phyloP scores from a whole-genome alignment of 2,329 filamentous ascomycete species.

The Xylariomycetidae sp. region DNA sequence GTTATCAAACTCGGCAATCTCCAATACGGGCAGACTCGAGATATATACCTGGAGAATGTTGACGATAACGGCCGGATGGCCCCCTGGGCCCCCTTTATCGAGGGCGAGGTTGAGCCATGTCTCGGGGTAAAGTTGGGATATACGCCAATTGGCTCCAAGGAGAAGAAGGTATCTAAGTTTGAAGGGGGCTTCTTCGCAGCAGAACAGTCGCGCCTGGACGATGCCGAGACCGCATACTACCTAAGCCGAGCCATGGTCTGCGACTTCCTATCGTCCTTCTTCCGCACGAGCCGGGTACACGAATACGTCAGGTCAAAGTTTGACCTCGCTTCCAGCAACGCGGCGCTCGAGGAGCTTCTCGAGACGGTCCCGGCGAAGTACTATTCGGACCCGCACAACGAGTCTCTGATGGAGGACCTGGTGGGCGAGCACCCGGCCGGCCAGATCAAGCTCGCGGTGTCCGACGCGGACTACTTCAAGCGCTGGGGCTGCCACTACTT shows the following conservation, averaged over 20 bases:
- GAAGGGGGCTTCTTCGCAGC: too few relatives aligned
- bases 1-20: constrained; percentile 45
- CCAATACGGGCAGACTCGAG: constrained; percentile 57
- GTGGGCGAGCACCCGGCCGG: constrained; percentile 37
- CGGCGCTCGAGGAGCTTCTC: constrained; percentile 26
- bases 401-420: constrained; percentile 46
- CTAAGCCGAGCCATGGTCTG: constrained; percentile 46
- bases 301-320: constrained; percentile 29
- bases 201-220: too few relatives aligned
- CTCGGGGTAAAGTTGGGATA: too few relatives aligned
- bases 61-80: too few relatives aligned
- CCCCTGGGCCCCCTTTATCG: too few relatives aligned
- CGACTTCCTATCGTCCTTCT: constrained; percentile 42
- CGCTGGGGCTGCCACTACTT: constrained; percentile 58
- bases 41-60: constrained; percentile 41
- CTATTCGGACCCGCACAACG: constrained; percentile 35
- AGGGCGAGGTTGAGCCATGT: too few relatives aligned
- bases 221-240: constrained; percentile 53
- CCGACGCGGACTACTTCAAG: constrained; percentile 30
- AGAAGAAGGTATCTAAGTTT: too few relatives aligned
- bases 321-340: constrained; percentile 8
- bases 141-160: too few relatives aligned
- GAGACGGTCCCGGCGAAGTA: constrained; percentile 26
- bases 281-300: constrained; percentile 30
- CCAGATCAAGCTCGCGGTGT: constrained; percentile 46